Base-by-base conservation (phyloP, 208 protist species). In the Trypanosoma scelopori region DNA sequence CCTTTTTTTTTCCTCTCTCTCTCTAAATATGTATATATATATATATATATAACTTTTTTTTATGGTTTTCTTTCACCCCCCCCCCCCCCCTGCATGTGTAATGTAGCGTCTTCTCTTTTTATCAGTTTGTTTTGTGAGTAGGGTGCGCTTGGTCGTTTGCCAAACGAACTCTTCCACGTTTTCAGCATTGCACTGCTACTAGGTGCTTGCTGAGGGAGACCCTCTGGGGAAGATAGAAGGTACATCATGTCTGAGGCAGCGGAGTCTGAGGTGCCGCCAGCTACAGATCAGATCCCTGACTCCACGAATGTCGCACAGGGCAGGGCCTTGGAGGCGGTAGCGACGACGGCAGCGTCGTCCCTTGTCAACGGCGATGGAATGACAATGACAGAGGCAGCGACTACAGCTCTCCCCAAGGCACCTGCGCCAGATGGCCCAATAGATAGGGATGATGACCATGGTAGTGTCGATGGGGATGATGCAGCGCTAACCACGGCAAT, bases 391-490 rank as follows among this genome's bases (percentile, higher is more conserved):
- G 22, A 52, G 35, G n/a, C 30, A 20, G 5, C 23, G 42, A 49
- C 27, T 23, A 37, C 39, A 18, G 23, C 35, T 13, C 12, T 20
- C 45, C n/a, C 43, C 0, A 18, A 7, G 39, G 27, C 22, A n/a
- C 53, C 27, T 11, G 35, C 48, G 28, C 5, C 16, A 3, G 5
- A 42, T 43, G 37, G 12, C 3, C 47, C 20, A 20, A 42, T 16
- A 12, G 57, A 43, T n/a, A 25, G 11, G 39, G 27, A 48, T 15
- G 35, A 58, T 15, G 59, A 77, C 3, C 47, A 58, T 47, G 52
- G 53, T 43, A 52, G 49, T 30, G 55, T 27, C 1, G 69, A 68
- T 28, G 53, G 37, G 13, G 56, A 65, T 9, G 64, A 55, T 30
- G 55, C 69, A 20, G 50, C 20, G 39, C 51, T 20, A 52, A 27